Base-by-base conservation (phyloP, 148 eudicot species). In the Nepenthes mirabilis region DNA sequence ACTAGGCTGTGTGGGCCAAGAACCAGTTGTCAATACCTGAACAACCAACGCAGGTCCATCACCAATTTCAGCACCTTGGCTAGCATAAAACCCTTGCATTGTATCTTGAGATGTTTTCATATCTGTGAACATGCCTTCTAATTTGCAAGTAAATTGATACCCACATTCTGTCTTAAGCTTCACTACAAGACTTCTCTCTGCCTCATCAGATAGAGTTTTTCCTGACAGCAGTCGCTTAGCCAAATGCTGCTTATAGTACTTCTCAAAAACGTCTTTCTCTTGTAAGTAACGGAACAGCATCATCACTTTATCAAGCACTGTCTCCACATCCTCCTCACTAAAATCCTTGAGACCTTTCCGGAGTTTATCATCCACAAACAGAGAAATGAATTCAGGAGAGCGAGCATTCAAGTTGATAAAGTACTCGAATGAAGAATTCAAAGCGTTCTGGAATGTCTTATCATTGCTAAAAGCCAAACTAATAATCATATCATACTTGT, bases 91-190 rank as follows among this genome's bases (percentile, higher is more conserved):
- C 52, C 93, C 96, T 64, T 89, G 93, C 84, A 83, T 83, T 12
- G 90, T 85, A 55, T 89, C 96, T 73, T 85, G 82, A n/a, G 96
- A 85, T 7, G 93, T 89, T 63, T 81, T 89, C 96, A 85, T 89
- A 78, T 89, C 96, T 0, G 85, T 79, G 62, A 85, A 89, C 96
- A 89, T 89, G 60, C 93, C 93, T 71, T 89, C 93, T 37, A 88
- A 73, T 68, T 89, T 86, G 37, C 93, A 89, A 48, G 93, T 85
- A 56, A 85, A 86, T 53, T 85, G 93, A 68, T 83, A 85, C 10
- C 96, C 96, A 65, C 93, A 83, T 68, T 89, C 96, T 36, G 91
- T 82, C 68, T 84, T 88, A 58, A 88, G 81, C 74, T 84, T 88
- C 36, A 84, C 88, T 37, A 88, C 78, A 61, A 88, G 62, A 66